Conservation (phyloP, 768 basidiomycete species). For the Boletus tomentosulus region DNA sequence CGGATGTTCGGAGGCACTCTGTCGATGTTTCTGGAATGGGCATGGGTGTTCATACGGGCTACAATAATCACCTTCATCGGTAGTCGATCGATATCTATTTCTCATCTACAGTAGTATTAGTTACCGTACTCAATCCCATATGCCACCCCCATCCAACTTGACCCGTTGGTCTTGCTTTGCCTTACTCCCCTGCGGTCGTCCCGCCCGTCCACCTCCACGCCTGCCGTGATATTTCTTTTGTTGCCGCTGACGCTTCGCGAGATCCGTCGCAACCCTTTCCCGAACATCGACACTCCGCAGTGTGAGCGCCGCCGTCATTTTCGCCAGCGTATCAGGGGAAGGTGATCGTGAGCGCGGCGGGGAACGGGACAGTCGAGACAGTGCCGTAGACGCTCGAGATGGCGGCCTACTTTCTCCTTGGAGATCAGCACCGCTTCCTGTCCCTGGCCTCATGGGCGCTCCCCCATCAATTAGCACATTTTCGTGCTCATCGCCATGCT, state of each 20-base stretch:
- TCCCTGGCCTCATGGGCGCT: background rate
- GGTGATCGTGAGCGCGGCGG: slow-evolving; percentile 48
- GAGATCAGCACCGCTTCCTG: background rate
- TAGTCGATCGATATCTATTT: background rate
- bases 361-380: slow-evolving; percentile 48
- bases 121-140: slow-evolving; percentile 49
- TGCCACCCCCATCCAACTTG: slow-evolving; percentile 52
- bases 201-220: slow-evolving; percentile 55
- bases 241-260: slow-evolving; percentile 59
- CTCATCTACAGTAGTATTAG: too few relatives aligned
- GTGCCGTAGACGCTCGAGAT: slow-evolving; percentile 27
- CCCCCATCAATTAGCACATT: slow-evolving; percentile 8
- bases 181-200: slow-evolving; percentile 77
- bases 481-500: slow-evolving; percentile 9
- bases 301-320: slow-evolving; percentile 40
- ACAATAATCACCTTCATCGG: slow-evolving; percentile 9
- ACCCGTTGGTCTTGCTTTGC: slow-evolving; percentile 74
- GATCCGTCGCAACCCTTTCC: slow-evolving; percentile 57
- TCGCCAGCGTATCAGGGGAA: slow-evolving; percentile 41
- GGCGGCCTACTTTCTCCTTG: slow-evolving; percentile 9
- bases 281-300: slow-evolving; percentile 42
- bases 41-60: slow-evolving; percentile 22
- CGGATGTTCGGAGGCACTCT: slow-evolving; percentile 32
- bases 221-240: slow-evolving; percentile 79
- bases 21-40: slow-evolving; percentile 31